phyloP scores from a whole-genome alignment of 768 basidiomycete species.

The Hygrophoropsis aurantiaca region DNA sequence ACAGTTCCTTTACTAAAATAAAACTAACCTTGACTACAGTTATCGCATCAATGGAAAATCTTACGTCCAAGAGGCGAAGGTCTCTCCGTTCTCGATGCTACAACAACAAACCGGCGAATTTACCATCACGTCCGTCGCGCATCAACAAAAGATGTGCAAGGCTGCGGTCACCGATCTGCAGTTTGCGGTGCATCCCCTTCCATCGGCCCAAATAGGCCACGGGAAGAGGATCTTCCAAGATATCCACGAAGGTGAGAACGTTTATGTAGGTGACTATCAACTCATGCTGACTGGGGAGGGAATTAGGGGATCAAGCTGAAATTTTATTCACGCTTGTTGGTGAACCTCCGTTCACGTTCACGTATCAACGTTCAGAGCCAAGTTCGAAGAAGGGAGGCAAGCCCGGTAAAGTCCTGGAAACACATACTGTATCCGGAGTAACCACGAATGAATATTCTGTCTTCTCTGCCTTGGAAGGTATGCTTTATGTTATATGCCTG shows the following conservation, averaged over 20 bases:
- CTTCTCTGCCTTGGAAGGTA: slow-evolving; percentile 89
- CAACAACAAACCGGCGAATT: slow-evolving; percentile 85
- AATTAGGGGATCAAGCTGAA: slow-evolving; percentile 87
- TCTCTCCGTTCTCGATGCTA: slow-evolving; percentile 81
- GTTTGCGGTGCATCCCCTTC: slow-evolving; percentile 76
- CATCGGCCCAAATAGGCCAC: slow-evolving; percentile 85
- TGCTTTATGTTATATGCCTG: slow-evolving; percentile 8
- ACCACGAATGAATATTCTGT: slow-evolving; percentile 80
- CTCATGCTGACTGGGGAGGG: slow-evolving; percentile 2
- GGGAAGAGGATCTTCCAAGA: slow-evolving; percentile 82
- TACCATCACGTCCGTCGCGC: slow-evolving; percentile 82
- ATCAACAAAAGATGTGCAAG: slow-evolving; percentile 92
- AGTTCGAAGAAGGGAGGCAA: slow-evolving; percentile 65
- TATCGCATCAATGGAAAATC: slow-evolving; percentile 80
- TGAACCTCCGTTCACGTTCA: slow-evolving; percentile 95
- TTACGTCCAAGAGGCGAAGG: slow-evolving; percentile 70
- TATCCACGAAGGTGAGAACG: slow-evolving; percentile 75
- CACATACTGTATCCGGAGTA: slow-evolving; percentile 85
- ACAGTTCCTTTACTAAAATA: background rate
- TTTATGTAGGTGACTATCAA: background rate
- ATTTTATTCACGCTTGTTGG: slow-evolving; percentile 89
- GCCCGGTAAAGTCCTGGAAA: slow-evolving; percentile 80
- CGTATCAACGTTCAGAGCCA: slow-evolving; percentile 83
- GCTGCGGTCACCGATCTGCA: slow-evolving; percentile 74
- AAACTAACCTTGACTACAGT: slow-evolving; percentile 36